Conservation (phyloP, 208 protist species). For the Trypanosoma congolense region DNA sequence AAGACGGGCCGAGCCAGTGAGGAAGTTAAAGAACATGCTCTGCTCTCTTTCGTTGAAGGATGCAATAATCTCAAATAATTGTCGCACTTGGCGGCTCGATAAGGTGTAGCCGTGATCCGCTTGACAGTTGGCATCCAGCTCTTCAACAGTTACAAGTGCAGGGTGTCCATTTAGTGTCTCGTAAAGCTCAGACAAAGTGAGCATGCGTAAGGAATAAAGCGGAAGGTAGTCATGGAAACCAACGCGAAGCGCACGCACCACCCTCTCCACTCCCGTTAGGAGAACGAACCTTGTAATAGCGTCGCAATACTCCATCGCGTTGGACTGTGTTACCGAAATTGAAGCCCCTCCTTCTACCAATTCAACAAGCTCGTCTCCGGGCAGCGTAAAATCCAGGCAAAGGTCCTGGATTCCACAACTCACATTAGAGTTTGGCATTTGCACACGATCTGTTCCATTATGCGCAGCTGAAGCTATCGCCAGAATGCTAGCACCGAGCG, state of each 20-base stretch:
- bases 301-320: slow-evolving; percentile 76
- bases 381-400: slow-evolving; percentile 67
- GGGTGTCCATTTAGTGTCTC: slow-evolving; percentile 52
- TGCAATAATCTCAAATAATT: slow-evolving; percentile 83
- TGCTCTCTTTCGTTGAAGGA: slow-evolving; percentile 70
- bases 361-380: slow-evolving; percentile 60
- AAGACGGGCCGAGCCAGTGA: slow-evolving; percentile 81
- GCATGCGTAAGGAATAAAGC: slow-evolving; percentile 50
- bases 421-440: slow-evolving; percentile 26
- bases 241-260: slow-evolving; percentile 45
- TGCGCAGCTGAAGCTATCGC: slow-evolving; percentile 32
- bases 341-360: slow-evolving; percentile 35
- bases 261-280: slow-evolving; percentile 44
- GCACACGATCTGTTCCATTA: slow-evolving; percentile 12
- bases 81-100: slow-evolving; percentile 65
- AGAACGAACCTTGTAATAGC: slow-evolving; percentile 51
- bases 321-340: slow-evolving; percentile 39
- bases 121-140: slow-evolving; percentile 63
- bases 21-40: slow-evolving; percentile 80
- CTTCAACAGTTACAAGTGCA: slow-evolving; percentile 49
- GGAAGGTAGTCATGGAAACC: slow-evolving; percentile 79
- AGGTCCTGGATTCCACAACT: slow-evolving; percentile 51
- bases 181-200: slow-evolving; percentile 63
- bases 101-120: slow-evolving; percentile 87
- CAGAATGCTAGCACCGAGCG: slow-evolving; percentile 39